Evolutionary conservation across 495 filamentous ascomycete genomes (phyloP).

Genomic region (Podospora pseudopauciseta): DNA sequence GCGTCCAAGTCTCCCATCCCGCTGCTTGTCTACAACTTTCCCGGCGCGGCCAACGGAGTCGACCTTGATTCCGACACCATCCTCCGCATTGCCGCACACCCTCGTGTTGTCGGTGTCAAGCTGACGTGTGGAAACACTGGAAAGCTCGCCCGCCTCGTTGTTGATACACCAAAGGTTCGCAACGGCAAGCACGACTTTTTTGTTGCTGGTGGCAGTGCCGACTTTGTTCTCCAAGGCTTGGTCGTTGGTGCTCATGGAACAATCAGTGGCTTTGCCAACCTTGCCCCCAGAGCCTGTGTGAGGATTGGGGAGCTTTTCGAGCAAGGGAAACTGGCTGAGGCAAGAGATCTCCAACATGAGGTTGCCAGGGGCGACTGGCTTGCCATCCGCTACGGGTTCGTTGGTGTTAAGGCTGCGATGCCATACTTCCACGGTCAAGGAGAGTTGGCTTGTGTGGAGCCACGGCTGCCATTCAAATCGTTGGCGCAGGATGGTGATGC

Average conservation of each 20-base stretch:
- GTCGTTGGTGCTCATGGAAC: slow-evolving; percentile 73
- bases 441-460: slow-evolving; percentile 20
- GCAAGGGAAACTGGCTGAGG: slow-evolving; percentile 64
- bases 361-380: slow-evolving; percentile 77
- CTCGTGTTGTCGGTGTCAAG: slow-evolving; percentile 77
- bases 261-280: slow-evolving; percentile 77
- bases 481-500: slow-evolving; percentile 10
- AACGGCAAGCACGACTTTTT: slow-evolving; percentile 55
- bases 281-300: slow-evolving; percentile 70
- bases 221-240: slow-evolving; percentile 77
- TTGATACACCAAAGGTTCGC: slow-evolving; percentile 45
- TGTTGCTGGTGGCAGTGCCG: slow-evolving; percentile 76
- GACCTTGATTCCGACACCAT: slow-evolving; percentile 81
- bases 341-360: slow-evolving; percentile 63
- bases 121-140: slow-evolving; percentile 87
- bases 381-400: slow-evolving; percentile 73
- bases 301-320: slow-evolving; percentile 69
- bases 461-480: slow-evolving; percentile 25
- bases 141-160: slow-evolving; percentile 75
- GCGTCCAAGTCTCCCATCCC: slow-evolving; percentile 67
- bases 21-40: slow-evolving; percentile 81
- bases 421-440: slow-evolving; percentile 74
- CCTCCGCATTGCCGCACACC: slow-evolving; percentile 66
- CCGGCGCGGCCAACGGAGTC: slow-evolving; percentile 74
- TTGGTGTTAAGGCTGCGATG: slow-evolving; percentile 77